A percentile compares a stretch with the other conserved stretches of the same genome.
Evolutionary conservation across 441 rosid species (phyloP).

Genomic region (Erodium moschatum): DNA sequence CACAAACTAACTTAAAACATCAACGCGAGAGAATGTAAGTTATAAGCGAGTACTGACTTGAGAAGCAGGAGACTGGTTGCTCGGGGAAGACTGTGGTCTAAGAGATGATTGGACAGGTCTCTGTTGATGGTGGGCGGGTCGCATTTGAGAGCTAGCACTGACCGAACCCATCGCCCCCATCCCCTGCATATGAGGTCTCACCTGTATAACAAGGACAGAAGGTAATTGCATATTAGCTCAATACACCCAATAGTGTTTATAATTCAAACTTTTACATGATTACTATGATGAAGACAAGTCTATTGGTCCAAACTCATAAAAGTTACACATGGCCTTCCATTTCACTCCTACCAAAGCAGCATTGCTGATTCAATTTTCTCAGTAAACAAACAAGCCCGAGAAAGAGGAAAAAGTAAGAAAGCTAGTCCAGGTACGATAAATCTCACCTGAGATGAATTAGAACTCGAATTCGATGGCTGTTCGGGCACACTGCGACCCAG

Average conservation of each 20-base stretch:
- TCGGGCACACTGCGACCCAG: constrained; percentile 46
- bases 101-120: constrained; percentile 58
- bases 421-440: no score
- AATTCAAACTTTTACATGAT: neutral
- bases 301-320: neutral
- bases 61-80: constrained; percentile 41
- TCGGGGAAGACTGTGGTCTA: constrained; percentile 49
- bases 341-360: neutral
- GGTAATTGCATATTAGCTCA: neutral
- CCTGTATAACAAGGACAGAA: constrained; percentile 26
- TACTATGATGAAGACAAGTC: neutral
- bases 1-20: neutral
- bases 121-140: constrained; percentile 60
- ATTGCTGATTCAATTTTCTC: neutral
- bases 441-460: constrained; percentile 38
- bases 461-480: constrained; percentile 31
- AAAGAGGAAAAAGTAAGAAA: neutral
- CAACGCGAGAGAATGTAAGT: neutral
- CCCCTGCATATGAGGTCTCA: constrained; percentile 30
- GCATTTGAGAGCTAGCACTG: constrained; percentile 53
- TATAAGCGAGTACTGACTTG: constrained; percentile 43
- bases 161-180: constrained; percentile 53
- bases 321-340: neutral
- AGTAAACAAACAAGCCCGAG: neutral
- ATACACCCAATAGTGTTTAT: neutral